Percentiles rank a stretch among this genome's conserved stretches.
phyloP scores from a whole-genome alignment of 129 eudicot genomes.

The Helianthus tuberosus region DNA sequence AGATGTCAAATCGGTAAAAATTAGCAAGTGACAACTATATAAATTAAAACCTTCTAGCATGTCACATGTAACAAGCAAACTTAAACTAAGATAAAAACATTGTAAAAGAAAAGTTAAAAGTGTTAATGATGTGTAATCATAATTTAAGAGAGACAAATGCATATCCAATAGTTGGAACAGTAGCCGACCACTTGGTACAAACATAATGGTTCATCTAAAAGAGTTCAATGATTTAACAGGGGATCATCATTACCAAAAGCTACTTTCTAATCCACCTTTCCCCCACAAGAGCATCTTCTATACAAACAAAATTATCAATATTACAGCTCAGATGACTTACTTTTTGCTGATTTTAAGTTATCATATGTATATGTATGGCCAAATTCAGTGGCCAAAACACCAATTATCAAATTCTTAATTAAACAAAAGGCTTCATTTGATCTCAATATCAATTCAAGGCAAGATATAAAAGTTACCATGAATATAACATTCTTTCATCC shows the following conservation, averaged over 20 bases:
- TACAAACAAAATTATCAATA: constrained; percentile 34
- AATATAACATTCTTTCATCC: constrained; percentile 15
- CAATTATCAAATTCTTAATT: constrained; percentile 13
- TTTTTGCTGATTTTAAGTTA: constrained; percentile 26
- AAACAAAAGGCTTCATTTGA: background rate
- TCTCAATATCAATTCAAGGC: background rate
- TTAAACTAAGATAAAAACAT: too few species aligned
- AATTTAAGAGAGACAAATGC: too few species aligned
- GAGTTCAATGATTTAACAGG: constrained; percentile 34
- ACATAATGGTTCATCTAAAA: constrained; percentile 37
- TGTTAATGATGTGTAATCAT: too few species aligned
- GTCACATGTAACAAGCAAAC: too few species aligned
- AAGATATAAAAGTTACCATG: constrained; percentile 6
- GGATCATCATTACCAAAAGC: constrained; percentile 30
- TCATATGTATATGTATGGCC: constrained; percentile 26
- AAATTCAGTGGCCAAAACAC: constrained; percentile 14
- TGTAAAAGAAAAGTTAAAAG: too few species aligned
- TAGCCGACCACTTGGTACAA: constrained; percentile 40
- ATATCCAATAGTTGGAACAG: background rate
- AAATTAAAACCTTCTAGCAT: too few species aligned
- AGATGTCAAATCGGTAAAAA: too few species aligned
- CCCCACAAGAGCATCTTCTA: constrained; percentile 39
- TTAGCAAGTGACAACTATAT: too few species aligned
- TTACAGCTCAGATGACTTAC: constrained; percentile 29
- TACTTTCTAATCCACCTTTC: constrained; percentile 37